Evolutionary conservation across 1,284 basidiomycete genomes (phyloP).

Genomic region (Sanghuangporus weigelae): DNA sequence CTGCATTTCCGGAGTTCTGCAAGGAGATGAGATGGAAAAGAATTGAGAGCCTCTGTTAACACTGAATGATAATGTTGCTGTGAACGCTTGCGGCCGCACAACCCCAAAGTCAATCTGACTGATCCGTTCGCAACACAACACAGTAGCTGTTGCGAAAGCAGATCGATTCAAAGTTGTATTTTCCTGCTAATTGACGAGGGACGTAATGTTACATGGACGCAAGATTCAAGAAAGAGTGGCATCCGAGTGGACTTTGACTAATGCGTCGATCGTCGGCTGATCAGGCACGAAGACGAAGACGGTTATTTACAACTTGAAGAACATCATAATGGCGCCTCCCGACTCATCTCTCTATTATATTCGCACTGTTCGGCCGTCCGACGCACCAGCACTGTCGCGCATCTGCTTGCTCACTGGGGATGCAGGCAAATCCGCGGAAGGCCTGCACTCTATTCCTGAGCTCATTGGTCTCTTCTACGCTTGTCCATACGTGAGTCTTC

Average conservation of each 20-base stretch:
- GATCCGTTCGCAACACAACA: too few relatives aligned
- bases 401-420: constrained; percentile 72
- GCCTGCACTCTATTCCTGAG: constrained; percentile 52
- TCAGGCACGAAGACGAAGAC: neutral
- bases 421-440: constrained; percentile 60
- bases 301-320: neutral
- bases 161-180: too few relatives aligned
- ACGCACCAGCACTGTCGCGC: constrained; percentile 51
- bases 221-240: neutral
- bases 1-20: neutral
- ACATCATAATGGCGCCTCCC: neutral
- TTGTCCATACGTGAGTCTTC: constrained; percentile 66
- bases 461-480: constrained; percentile 67
- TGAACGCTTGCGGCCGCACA: neutral
- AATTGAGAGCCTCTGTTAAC: neutral
- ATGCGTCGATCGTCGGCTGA: neutral
- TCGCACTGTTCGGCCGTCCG: constrained; percentile 53
- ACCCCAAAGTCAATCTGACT: neutral
- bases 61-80: neutral
- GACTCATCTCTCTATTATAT: constrained; percentile 4
- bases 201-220: neutral
- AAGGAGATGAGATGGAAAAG: neutral
- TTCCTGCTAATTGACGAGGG: neutral
- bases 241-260: neutral
- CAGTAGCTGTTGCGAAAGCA: too few relatives aligned